These are phyloP conservation scores for Lentinula detonsa DNA, from an alignment of 768 basidiomycete genomes.

Conservation along the genomic window DNA sequence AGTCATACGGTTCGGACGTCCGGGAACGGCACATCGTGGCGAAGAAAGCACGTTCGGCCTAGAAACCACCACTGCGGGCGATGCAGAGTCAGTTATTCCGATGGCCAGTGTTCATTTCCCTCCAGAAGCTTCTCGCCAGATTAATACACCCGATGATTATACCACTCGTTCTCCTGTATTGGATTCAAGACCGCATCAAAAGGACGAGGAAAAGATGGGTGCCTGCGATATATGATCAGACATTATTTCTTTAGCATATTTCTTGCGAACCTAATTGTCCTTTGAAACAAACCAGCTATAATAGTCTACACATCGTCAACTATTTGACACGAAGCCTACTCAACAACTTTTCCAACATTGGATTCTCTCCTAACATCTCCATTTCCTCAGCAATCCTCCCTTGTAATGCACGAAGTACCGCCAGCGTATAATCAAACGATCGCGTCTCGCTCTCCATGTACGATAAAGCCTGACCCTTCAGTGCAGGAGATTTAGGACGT, in stretches of 20 bases:
- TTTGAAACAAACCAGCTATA: no score
- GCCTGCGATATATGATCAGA: not conserved
- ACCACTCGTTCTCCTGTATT: not conserved
- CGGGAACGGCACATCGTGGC: not conserved
- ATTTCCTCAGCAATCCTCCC: conserved; percentile 8
- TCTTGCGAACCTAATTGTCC: not conserved
- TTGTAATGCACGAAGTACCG: conserved; percentile 63
- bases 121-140: not conserved
- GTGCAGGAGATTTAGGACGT: conserved; percentile 70
- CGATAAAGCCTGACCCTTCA: conserved; percentile 73
- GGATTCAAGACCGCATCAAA: not conserved
- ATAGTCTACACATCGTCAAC: not conserved
- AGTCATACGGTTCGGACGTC: not conserved
- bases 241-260: not conserved
- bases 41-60: not conserved
- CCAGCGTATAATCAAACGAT: conserved; percentile 83
- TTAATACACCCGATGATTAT: not conserved
- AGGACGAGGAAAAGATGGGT: not conserved
- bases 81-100: not conserved
- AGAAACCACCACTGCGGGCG: not conserved
- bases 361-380: not conserved
- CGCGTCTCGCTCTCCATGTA: conserved; percentile 73
- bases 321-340: not conserved
- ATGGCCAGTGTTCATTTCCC: not conserved
- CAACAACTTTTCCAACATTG: not conserved